Conservation (phyloP, 345 rosid genomes). For the Melaleuca quinquenervia region DNA sequence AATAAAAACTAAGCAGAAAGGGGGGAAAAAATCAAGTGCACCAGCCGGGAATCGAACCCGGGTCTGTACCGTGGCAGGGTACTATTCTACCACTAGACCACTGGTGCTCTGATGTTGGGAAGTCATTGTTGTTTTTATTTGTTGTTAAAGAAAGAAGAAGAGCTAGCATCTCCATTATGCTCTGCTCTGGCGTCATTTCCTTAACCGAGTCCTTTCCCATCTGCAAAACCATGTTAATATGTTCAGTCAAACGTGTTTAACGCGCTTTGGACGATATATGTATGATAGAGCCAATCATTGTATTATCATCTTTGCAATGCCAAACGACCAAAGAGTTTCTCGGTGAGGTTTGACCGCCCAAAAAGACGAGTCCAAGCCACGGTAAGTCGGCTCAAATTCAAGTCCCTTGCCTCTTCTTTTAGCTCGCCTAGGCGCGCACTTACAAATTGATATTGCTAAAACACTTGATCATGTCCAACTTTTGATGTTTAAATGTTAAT, state of each 20-base stretch:
- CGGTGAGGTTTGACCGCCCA: not conserved
- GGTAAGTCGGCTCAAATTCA: not conserved
- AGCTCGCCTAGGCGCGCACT: not conserved
- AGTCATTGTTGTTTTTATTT: rapidly evolving
- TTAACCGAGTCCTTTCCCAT: not conserved
- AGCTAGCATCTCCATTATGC: not conserved
- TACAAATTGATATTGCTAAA: not conserved
- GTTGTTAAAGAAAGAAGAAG: rapidly evolving
- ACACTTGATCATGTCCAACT: not conserved
- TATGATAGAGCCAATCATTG: not conserved
- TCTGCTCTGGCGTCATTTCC: not conserved
- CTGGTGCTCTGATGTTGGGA: constrained; percentile 25
- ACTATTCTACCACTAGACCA: constrained; percentile 87
- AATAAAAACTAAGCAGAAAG: not conserved
- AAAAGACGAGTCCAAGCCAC: not conserved
- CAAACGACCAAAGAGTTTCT: not conserved
- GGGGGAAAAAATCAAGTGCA: not conserved
- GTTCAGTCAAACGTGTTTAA: not conserved
- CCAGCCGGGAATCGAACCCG: constrained; percentile 65
- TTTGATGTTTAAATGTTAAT: not conserved
- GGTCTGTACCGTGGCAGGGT: constrained; percentile 73
- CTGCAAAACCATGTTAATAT: no score
- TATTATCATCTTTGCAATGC: not conserved
- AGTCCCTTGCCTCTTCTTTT: not conserved
- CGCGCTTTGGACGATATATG: not conserved